These are phyloP conservation scores for Solanum pinnatisectum DNA, from an alignment of 257 asterid species.

Conservation along the genomic window DNA sequence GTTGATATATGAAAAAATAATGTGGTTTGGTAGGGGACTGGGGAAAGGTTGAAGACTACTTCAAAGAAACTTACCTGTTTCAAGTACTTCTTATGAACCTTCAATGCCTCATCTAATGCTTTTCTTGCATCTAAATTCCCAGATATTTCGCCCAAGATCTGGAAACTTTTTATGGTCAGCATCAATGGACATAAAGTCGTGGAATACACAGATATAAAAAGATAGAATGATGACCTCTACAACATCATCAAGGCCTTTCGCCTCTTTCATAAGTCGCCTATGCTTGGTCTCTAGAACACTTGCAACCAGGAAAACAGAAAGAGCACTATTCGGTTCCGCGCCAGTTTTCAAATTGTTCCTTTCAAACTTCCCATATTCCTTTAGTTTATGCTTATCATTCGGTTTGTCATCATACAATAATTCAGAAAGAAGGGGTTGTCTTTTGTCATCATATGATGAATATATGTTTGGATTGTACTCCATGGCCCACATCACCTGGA, in stretches of 20 bases:
- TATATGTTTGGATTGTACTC: slow-evolving; percentile 79
- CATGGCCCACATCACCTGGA: slow-evolving; percentile 99
- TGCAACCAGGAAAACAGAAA: slow-evolving; percentile 83
- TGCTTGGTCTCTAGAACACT: slow-evolving; percentile 87
- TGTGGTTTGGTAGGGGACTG: not conserved
- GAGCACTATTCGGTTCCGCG: slow-evolving; percentile 70
- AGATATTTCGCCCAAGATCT: slow-evolving; percentile 88
- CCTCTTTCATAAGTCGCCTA: slow-evolving; percentile 67
- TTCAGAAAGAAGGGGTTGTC: slow-evolving; percentile 17
- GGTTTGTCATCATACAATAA: slow-evolving; percentile 17
- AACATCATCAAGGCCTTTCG: slow-evolving; percentile 90
- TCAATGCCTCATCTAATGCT: slow-evolving; percentile 67
- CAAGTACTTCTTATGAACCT: slow-evolving; percentile 78
- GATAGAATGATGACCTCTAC: slow-evolving; percentile 44
- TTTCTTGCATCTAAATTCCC: slow-evolving; percentile 90
- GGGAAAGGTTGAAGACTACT: not conserved
- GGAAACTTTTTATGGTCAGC: slow-evolving; percentile 1
- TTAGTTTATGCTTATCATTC: slow-evolving; percentile 37
- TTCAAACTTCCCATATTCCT: slow-evolving; percentile 85
- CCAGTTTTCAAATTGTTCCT: slow-evolving; percentile 69
- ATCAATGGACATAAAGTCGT: not conserved
- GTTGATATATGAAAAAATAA: not conserved
- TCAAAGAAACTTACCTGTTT: slow-evolving; percentile 49
- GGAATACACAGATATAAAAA: not conserved
- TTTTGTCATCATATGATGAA: slow-evolving; percentile 49